phyloP scores from a whole-genome alignment of 805 yeast species.

The Kuraishia capsulata region DNA sequence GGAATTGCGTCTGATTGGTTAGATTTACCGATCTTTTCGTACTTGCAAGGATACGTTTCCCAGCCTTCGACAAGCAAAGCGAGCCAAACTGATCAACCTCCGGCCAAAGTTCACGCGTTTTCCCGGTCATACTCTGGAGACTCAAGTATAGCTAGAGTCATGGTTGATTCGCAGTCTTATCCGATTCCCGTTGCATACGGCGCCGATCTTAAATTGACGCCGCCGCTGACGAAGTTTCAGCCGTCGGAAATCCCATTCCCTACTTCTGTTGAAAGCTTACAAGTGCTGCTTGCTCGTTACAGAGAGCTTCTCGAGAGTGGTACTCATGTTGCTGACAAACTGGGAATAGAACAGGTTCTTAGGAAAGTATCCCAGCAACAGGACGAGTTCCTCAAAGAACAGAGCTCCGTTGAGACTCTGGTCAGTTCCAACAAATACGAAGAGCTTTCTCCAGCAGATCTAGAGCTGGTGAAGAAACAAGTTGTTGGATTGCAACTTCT shows the following conservation, averaged over 20 bases:
- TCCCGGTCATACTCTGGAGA: too few relatives aligned
- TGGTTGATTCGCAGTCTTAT: not conserved
- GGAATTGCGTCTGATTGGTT: too few relatives aligned
- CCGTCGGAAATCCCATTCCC: slow-evolving; percentile 16
- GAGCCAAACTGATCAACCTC: too few relatives aligned
- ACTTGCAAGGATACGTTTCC: too few relatives aligned
- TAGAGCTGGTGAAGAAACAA: slow-evolving; percentile 44
- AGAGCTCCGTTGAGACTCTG: slow-evolving; percentile 17
- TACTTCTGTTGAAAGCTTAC: slow-evolving; percentile 13
- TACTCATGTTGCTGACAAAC: slow-evolving; percentile 23
- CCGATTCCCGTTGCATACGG: not conserved
- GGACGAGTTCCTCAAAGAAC: slow-evolving; percentile 20
- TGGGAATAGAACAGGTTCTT: slow-evolving; percentile 33
- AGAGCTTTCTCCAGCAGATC: slow-evolving; percentile 25
- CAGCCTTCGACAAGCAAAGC: too few relatives aligned
- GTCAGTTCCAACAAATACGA: slow-evolving; percentile 6
- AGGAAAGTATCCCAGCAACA: slow-evolving; percentile 31
- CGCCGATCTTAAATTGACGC: not conserved
- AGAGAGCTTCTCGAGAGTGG: slow-evolving; percentile 13
- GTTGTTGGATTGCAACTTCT: slow-evolving; percentile 54
- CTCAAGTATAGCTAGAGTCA: too few relatives aligned
- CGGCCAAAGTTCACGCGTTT: too few relatives aligned
- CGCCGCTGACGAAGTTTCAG: slow-evolving; percentile 2
- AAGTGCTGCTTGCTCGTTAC: slow-evolving; percentile 17
- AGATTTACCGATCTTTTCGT: too few relatives aligned